phyloP scores from a whole-genome alignment of 2,329 filamentous ascomycete species.

The Harringtonia lauricola region DNA sequence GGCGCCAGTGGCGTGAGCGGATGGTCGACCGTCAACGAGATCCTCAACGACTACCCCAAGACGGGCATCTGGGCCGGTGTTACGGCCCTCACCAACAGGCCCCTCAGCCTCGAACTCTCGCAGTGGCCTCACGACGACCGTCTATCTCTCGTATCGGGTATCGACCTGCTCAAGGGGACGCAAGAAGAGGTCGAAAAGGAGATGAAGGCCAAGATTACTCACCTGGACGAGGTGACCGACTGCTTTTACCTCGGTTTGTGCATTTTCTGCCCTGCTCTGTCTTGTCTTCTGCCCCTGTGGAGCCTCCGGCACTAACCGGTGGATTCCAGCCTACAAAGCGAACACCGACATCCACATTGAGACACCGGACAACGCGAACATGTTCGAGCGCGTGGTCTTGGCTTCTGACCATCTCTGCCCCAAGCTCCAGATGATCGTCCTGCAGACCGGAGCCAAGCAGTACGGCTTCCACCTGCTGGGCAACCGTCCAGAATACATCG shows the following conservation, averaged over 20 bases:
- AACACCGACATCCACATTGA: conserved; percentile 25
- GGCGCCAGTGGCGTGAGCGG: conserved; percentile 9
- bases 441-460: conserved; percentile 23
- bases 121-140: conserved; percentile 26
- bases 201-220: conserved; percentile 20
- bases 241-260: conserved; percentile 27
- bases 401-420: conserved; percentile 21
- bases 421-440: conserved; percentile 24
- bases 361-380: conserved; percentile 25
- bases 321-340: conserved; percentile 25
- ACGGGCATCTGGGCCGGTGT: conserved; percentile 12
- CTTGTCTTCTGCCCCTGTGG: neutral
- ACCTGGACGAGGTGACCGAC: conserved; percentile 27
- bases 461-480: conserved; percentile 30
- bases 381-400: conserved; percentile 27
- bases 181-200: conserved; percentile 25
- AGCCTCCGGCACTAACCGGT: neutral
- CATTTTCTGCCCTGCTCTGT: neutral
- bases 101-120: conserved; percentile 18
- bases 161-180: conserved; percentile 26
- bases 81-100: conserved; percentile 14
- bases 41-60: conserved; percentile 13
- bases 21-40: conserved; percentile 7
- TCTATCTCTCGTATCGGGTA: conserved; percentile 27
- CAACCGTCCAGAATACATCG: conserved; percentile 23